Evolutionary conservation across 441 rosid genomes (phyloP).

Genomic region (Jatropha podagrica): DNA sequence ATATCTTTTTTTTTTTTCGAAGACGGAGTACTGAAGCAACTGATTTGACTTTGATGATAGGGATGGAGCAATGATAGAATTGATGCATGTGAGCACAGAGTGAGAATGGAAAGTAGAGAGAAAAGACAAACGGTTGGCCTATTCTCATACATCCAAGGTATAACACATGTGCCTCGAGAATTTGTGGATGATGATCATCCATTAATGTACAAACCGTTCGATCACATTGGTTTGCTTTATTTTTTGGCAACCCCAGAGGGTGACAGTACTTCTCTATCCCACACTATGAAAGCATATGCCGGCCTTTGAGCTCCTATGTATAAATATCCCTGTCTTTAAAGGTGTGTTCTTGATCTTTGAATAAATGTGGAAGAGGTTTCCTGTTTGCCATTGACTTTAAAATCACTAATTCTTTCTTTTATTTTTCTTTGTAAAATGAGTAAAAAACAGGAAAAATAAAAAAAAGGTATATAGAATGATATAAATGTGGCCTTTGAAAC

Average conservation of each 20-base stretch:
- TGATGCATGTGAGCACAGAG: background rate
- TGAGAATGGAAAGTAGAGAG: background rate
- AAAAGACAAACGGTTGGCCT: background rate
- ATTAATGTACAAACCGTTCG: background rate
- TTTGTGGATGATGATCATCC: background rate
- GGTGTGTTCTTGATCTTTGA: no score
- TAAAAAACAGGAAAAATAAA: no score
- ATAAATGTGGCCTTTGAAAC: no score
- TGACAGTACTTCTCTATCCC: background rate
- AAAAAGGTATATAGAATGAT: no score
- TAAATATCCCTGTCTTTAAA: no score
- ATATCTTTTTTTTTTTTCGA: no score
- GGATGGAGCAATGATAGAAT: background rate
- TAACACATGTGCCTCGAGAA: background rate
- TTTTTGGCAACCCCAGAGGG: background rate
- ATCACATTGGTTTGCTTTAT: background rate
- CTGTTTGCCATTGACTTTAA: no score
- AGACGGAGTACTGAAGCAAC: no score
- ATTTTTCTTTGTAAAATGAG: no score
- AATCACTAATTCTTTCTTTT: no score
- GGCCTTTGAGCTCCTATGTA: background rate
- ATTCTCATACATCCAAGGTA: background rate
- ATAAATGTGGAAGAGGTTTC: no score
- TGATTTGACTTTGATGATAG: background rate
- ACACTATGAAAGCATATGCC: background rate